Conservation (phyloP, 2,329 filamentous ascomycete species). For the Colletotrichum theobromicola region DNA sequence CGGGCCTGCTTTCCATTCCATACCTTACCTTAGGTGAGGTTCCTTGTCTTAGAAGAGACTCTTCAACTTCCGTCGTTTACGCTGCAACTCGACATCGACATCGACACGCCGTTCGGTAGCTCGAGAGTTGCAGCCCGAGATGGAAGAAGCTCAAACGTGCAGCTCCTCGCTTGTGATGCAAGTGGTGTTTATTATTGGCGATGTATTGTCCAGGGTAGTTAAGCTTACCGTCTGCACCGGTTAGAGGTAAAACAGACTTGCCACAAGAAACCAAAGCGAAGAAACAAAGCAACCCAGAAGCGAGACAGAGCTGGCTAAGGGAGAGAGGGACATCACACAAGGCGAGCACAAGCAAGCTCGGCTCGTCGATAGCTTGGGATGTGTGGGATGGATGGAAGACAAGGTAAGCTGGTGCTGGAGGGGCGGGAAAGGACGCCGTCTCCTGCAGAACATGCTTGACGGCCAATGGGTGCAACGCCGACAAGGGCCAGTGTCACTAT, state of each 20-base stretch:
- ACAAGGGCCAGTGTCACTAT: background rate
- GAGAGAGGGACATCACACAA: background rate
- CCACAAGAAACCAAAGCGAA: background rate
- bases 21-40: background rate
- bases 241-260: background rate
- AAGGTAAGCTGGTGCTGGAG: constrained; percentile 9
- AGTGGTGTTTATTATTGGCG: background rate
- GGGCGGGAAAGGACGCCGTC: constrained; percentile 17
- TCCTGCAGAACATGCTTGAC: constrained; percentile 19
- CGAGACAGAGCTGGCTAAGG: background rate
- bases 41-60: background rate
- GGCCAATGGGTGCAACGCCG: constrained; percentile 4
- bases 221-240: background rate
- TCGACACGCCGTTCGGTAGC: background rate
- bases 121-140: background rate
- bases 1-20: background rate
- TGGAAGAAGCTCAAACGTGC: background rate
- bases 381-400: background rate
- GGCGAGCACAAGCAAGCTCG: background rate
- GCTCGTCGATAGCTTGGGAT: background rate
- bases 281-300: background rate
- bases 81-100: background rate
- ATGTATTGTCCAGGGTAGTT: background rate
- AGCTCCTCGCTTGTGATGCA: background rate
- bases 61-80: background rate